Percentiles rank a stretch among this genome's conserved stretches.
phyloP scores from a whole-genome alignment of 2,329 filamentous ascomycete species.

The Monilinia vaccinii-corymbosi region DNA sequence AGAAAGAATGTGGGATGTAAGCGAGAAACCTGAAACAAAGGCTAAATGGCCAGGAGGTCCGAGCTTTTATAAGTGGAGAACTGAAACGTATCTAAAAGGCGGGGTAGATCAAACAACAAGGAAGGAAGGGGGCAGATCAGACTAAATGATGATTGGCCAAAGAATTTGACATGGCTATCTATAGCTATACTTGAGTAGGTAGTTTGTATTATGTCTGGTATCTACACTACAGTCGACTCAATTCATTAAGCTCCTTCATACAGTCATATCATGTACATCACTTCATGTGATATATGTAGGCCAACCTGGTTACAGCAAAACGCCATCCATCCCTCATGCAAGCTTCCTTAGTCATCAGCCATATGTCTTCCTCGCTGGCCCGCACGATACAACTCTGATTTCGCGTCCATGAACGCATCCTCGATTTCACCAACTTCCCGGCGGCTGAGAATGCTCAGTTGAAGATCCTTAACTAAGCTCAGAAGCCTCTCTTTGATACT shows the following conservation, averaged over 20 bases:
- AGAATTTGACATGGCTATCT: too few relatives aligned
- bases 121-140: too few relatives aligned
- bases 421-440: constrained; percentile 64
- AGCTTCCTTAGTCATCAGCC: constrained; percentile 8
- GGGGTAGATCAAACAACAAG: background rate
- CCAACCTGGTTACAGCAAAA: constrained; percentile 11
- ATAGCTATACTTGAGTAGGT: background rate
- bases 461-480: constrained; percentile 51
- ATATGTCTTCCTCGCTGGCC: constrained; percentile 44
- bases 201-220: background rate
- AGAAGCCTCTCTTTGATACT: constrained; percentile 46
- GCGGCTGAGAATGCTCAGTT: constrained; percentile 49
- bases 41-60: background rate
- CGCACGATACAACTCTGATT: constrained; percentile 63
- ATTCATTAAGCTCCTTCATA: constrained; percentile 2
- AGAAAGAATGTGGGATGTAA: constrained; percentile 11
- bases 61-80: too few relatives aligned
- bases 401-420: constrained; percentile 71
- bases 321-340: constrained; percentile 21
- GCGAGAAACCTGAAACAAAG: constrained; percentile 11
- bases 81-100: background rate
- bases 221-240: background rate
- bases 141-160: too few relatives aligned
- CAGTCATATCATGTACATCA: constrained; percentile 1
- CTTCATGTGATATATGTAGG: background rate